A percentile compares a stretch with the other conserved stretches of the same genome.
phyloP scores from a whole-genome alignment of 441 rosid genomes.

The Syzygium malaccense region DNA sequence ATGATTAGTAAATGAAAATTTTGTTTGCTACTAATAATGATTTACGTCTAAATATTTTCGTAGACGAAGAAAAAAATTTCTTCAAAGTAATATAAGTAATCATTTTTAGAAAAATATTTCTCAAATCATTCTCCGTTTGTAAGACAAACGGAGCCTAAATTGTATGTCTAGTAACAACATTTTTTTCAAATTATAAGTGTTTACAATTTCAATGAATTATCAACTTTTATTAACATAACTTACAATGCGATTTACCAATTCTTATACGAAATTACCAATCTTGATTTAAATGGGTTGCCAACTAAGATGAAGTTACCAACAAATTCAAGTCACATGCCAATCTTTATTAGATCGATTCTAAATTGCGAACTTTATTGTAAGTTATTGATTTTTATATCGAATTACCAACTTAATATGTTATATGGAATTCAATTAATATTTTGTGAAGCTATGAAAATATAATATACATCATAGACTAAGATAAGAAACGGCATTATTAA shows the following conservation, averaged over 20 bases:
- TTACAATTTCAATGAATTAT: background rate
- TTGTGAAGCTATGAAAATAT: background rate
- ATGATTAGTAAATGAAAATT: background rate
- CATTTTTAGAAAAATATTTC: background rate
- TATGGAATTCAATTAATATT: background rate
- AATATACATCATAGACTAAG: background rate
- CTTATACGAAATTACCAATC: background rate
- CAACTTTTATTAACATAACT: background rate
- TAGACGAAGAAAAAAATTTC: background rate
- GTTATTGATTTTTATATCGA: background rate
- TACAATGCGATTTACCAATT: background rate
- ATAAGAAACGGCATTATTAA: background rate
- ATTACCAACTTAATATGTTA: background rate
- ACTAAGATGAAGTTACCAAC: background rate
- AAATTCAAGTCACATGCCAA: background rate
- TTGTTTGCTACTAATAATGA: background rate
- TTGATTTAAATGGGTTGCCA: background rate
- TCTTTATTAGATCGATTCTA: background rate
- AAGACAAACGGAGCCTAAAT: background rate
- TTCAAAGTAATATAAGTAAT: background rate
- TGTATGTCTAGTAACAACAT: background rate
- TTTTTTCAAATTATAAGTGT: background rate
- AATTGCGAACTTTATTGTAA: background rate
- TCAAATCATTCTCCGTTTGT: background rate
- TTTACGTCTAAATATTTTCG: background rate